Percentiles rank a stretch among this genome's conserved stretches.
Evolutionary conservation across 148 eudicot genomes (phyloP).

Genomic region (Gaultheria prostrata): DNA sequence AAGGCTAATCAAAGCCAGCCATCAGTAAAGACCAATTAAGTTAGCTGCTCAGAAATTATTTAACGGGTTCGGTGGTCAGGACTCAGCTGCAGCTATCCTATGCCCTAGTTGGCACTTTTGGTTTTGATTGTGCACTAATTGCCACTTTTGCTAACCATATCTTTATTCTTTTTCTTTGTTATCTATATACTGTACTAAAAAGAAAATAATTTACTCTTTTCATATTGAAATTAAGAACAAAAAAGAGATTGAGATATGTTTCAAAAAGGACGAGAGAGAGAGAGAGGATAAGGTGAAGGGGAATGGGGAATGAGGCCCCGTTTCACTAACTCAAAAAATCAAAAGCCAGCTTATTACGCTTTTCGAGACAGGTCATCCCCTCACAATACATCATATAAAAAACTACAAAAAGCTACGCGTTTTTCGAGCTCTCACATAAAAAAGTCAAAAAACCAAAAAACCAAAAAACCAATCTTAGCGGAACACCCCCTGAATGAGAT

Average conservation of each 20-base stretch:
- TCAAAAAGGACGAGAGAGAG: too few species aligned
- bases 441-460: too few species aligned
- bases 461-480: too few species aligned
- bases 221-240: not conserved
- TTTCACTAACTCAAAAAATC: too few species aligned
- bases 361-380: too few species aligned
- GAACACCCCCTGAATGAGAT: too few species aligned
- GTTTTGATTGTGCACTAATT: not conserved
- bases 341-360: too few species aligned
- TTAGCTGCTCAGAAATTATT: not conserved
- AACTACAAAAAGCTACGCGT: too few species aligned
- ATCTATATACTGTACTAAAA: too few species aligned
- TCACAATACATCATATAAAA: too few species aligned
- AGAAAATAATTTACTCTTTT: not conserved
- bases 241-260: not conserved
- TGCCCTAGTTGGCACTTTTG: not conserved
- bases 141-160: not conserved
- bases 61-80: not conserved
- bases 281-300: not conserved
- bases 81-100: not conserved
- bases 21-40: not conserved
- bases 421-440: too few species aligned
- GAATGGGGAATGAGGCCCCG: too few species aligned
- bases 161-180: not conserved
- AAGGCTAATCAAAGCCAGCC: not conserved